Evolutionary conservation across 2,329 filamentous ascomycete genomes (phyloP).

Genomic region (Fusarium stilboides): DNA sequence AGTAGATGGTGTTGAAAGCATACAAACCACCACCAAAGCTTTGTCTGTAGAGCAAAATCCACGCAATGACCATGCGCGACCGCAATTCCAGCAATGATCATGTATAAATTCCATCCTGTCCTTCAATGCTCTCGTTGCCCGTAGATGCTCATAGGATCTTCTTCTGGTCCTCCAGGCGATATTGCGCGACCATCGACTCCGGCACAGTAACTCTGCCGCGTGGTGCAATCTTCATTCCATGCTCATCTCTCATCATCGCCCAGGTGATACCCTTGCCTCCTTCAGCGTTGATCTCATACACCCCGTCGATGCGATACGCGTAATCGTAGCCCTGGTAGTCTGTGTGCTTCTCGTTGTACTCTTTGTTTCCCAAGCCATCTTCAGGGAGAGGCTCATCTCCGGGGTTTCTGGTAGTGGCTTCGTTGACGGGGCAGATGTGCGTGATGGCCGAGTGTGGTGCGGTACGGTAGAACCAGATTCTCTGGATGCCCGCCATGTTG

Average conservation of each 20-base stretch:
- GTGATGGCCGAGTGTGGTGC: slow-evolving; percentile 48
- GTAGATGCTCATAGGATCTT: background rate
- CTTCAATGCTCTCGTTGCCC: no score
- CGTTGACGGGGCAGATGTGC: slow-evolving; percentile 45
- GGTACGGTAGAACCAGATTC: slow-evolving; percentile 50
- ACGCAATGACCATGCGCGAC: background rate
- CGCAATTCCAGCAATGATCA: no score
- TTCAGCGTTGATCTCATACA: slow-evolving; percentile 41
- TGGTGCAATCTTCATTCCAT: slow-evolving; percentile 26
- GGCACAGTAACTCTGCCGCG: slow-evolving; percentile 5
- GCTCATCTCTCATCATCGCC: slow-evolving; percentile 33
- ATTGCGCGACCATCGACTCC: background rate
- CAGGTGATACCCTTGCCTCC: slow-evolving; percentile 27
- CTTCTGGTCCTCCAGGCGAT: background rate
- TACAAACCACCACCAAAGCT: background rate
- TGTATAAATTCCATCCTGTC: no score
- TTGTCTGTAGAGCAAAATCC: background rate
- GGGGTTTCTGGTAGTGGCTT: slow-evolving; percentile 35
- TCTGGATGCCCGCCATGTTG: slow-evolving; percentile 31
- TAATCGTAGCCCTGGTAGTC: slow-evolving; percentile 51
- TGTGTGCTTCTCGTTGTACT: slow-evolving; percentile 44
- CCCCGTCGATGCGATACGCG: slow-evolving; percentile 46
- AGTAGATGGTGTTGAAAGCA: background rate
- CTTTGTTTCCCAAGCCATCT: slow-evolving; percentile 47
- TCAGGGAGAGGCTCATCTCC: slow-evolving; percentile 31